A percentile compares a stretch with the other conserved stretches of the same genome.
phyloP scores from a whole-genome alignment of 495 filamentous ascomycete species.

The Letharia columbiana region DNA sequence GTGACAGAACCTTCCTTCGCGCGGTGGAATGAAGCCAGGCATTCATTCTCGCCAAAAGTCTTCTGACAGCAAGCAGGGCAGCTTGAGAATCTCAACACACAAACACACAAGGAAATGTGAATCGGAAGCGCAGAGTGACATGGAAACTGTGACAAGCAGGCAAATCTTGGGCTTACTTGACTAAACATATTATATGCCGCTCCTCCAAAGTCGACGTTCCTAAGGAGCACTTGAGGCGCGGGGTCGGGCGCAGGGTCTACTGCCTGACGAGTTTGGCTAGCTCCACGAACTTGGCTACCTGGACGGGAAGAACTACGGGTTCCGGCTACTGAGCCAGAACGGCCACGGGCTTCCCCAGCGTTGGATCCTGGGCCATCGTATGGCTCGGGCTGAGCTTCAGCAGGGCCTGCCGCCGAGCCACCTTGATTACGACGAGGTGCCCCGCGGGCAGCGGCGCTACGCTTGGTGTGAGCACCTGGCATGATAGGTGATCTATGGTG shows the following conservation, averaged over 20 bases:
- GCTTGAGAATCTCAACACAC: neutral
- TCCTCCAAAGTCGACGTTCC: slow-evolving; percentile 21
- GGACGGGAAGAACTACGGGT: slow-evolving; percentile 36
- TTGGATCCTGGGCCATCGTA: slow-evolving; percentile 15
- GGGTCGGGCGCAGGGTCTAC: slow-evolving; percentile 14
- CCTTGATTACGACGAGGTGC: neutral
- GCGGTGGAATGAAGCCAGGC: neutral
- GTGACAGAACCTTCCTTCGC: neutral
- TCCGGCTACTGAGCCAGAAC: slow-evolving; percentile 31
- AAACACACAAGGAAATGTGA: neutral
- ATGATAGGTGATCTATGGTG: neutral
- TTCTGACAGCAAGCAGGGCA: neutral
- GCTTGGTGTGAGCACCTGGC: neutral
- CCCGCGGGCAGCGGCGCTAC: neutral
- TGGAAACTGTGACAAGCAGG: neutral
- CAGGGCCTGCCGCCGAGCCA: slow-evolving; percentile 14
- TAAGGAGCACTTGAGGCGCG: slow-evolving; percentile 9
- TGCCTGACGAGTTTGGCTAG: slow-evolving; percentile 9
- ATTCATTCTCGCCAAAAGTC: neutral
- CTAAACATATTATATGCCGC: slow-evolving; percentile 12
- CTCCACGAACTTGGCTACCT: slow-evolving; percentile 35
- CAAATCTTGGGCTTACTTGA: slow-evolving; percentile 7
- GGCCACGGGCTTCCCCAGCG: slow-evolving; percentile 22
- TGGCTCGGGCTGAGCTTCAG: slow-evolving; percentile 27
- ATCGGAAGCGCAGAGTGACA: neutral